These are phyloP conservation scores for Poa annua DNA, from an alignment of 176 grass and related monocot species.

Conservation along the genomic window DNA sequence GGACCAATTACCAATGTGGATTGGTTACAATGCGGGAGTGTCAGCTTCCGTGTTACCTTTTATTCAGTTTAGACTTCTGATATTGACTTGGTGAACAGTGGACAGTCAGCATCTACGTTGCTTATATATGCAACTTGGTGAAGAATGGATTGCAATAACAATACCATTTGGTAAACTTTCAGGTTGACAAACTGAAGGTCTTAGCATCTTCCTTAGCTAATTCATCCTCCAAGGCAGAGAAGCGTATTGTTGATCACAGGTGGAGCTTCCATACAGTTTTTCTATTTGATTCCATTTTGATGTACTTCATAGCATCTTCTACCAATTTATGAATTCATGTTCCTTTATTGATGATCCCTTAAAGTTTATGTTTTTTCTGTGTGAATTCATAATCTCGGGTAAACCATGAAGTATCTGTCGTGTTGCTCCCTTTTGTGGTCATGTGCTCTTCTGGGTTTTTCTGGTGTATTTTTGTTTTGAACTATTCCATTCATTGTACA, in stretches of 20 bases:
- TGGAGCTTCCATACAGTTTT: slow-evolving; percentile 32
- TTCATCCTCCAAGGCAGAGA: slow-evolving; percentile 96
- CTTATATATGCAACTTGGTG: slow-evolving; percentile 24
- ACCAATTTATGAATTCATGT: slow-evolving; percentile 19
- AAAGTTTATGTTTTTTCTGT: not conserved
- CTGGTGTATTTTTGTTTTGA: not conserved
- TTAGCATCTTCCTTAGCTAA: slow-evolving; percentile 84
- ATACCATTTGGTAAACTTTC: slow-evolving; percentile 26
- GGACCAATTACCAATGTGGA: not conserved
- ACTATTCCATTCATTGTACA: slow-evolving; percentile 14
- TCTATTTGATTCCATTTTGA: slow-evolving; percentile 35
- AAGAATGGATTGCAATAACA: slow-evolving; percentile 22
- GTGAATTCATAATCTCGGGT: slow-evolving; percentile 25
- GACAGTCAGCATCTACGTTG: not conserved
- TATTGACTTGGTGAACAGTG: not conserved
- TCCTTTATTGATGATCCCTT: slow-evolving; percentile 6
- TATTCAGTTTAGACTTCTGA: slow-evolving; percentile 33
- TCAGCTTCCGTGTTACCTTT: not conserved
- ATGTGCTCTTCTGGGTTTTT: slow-evolving; percentile 8
- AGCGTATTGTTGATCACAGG: slow-evolving; percentile 98
- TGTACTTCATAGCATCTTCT: slow-evolving; percentile 34
- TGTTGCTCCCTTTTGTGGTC: slow-evolving; percentile 3
- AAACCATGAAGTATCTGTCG: slow-evolving; percentile 20
- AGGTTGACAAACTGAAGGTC: slow-evolving; percentile 98
- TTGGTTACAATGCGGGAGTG: not conserved